Evolutionary conservation across 2,329 filamentous ascomycete genomes (phyloP).

Genomic region (Metarhizium brunneum): DNA sequence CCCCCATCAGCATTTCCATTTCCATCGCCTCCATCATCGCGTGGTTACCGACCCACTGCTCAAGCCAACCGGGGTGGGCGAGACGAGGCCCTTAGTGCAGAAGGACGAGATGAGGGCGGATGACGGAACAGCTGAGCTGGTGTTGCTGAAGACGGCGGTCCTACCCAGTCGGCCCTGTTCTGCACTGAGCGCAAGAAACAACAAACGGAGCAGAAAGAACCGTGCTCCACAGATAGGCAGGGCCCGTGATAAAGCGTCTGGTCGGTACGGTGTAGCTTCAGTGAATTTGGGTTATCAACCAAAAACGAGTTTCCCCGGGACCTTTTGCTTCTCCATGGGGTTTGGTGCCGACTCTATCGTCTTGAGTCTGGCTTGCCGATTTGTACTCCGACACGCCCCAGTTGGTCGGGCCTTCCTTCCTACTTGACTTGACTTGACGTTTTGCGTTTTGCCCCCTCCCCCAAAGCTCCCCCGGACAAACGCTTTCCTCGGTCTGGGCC

Average conservation of each 20-base stretch:
- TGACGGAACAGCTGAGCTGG: neutral
- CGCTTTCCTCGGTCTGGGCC: neutral
- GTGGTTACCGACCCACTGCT: neutral
- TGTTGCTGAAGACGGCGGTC: neutral
- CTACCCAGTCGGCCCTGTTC: neutral
- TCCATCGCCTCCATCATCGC: neutral
- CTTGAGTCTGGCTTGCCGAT: neutral
- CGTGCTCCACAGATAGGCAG: neutral
- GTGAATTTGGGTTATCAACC: neutral
- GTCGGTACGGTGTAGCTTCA: neutral
- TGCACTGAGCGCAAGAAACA: neutral
- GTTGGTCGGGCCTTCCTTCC: conserved; percentile 1
- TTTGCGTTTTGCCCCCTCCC: neutral
- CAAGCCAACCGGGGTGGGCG: neutral
- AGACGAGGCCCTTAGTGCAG: neutral
- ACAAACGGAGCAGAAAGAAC: neutral
- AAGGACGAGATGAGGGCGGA: neutral
- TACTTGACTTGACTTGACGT: too few species aligned
- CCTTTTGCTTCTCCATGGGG: neutral
- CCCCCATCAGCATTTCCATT: neutral
- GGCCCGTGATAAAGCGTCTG: neutral
- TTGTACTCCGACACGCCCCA: neutral
- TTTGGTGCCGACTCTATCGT: neutral
- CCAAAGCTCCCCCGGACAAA: neutral
- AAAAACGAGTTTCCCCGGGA: neutral